Conservation (phyloP, 1,139 yeast species). For the Saccharomyces pastorianus region DNA sequence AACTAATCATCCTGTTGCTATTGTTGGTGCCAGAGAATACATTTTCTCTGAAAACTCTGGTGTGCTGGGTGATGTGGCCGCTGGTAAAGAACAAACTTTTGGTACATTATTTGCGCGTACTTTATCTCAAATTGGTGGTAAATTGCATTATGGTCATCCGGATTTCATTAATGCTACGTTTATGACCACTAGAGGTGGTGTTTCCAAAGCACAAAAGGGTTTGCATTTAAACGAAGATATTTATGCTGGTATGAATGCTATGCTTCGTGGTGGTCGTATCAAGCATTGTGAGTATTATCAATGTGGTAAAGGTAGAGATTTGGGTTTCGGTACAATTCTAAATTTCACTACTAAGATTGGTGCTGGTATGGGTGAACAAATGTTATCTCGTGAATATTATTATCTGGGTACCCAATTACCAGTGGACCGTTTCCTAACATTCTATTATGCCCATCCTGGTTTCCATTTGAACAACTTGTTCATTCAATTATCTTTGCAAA, state of each 20-base stretch:
- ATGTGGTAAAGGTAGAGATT: slow-evolving; percentile 99
- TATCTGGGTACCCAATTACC: slow-evolving; percentile 96
- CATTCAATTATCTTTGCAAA: slow-evolving; percentile 88
- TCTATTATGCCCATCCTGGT: slow-evolving; percentile 98
- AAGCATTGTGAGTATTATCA: slow-evolving; percentile 98
- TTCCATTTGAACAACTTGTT: slow-evolving; percentile 96
- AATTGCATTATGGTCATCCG: slow-evolving; percentile 98
- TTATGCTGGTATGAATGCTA: slow-evolving; percentile 97
- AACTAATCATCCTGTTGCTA: slow-evolving; percentile 78
- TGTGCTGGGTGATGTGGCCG: slow-evolving; percentile 98
- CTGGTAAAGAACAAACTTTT: slow-evolving; percentile 98
- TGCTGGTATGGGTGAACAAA: slow-evolving; percentile 99
- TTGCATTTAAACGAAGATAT: slow-evolving; percentile 98
- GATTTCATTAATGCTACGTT: slow-evolving; percentile 92
- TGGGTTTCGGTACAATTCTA: slow-evolving; percentile 97
- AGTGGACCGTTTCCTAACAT: slow-evolving; percentile 90
- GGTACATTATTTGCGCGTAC: slow-evolving; percentile 98
- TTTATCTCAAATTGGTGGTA: slow-evolving; percentile 96
- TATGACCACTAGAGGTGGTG: slow-evolving; percentile 99
- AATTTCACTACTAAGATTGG: slow-evolving; percentile 99
- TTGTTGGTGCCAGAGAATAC: slow-evolving; percentile 98
- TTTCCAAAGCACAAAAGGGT: slow-evolving; percentile 97
- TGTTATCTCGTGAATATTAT: slow-evolving; percentile 96
- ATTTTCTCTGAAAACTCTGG: slow-evolving; percentile 98
- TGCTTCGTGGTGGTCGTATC: slow-evolving; percentile 97